Conservation (phyloP, 164 flowering plant species). For the Kingdonia uniflora region DNA sequence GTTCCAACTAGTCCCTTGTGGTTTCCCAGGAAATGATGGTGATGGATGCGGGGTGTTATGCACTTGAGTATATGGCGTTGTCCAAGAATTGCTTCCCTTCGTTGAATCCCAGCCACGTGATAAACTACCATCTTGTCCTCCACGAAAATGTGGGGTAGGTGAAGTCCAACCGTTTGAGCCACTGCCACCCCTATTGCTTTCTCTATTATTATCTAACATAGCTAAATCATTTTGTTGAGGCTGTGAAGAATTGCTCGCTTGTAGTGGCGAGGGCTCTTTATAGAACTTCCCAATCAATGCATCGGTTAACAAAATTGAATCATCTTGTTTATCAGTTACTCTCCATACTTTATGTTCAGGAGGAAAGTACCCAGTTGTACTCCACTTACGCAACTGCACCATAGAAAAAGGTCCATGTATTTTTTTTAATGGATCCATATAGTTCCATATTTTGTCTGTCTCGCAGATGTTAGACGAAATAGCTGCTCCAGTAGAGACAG, state of each 20-base stretch:
- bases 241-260: conserved; percentile 14
- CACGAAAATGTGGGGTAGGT: conserved; percentile 17
- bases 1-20: conserved; percentile 17
- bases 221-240: conserved; percentile 14
- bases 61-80: conserved; percentile 11
- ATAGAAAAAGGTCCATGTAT: conserved; percentile 94
- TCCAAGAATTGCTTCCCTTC: conserved; percentile 21
- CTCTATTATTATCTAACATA: conserved; percentile 6
- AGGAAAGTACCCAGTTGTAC: conserved; percentile 76
- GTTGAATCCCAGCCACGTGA: conserved; percentile 19
- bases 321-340: conserved; percentile 41
- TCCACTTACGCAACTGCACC: conserved; percentile 92
- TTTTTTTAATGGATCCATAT: conserved; percentile 79
- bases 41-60: conserved; percentile 18
- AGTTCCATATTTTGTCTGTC: conserved; percentile 81
- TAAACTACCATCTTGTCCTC: conserved; percentile 16
- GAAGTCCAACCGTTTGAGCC: conserved; percentile 20
- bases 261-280: conserved; percentile 19
- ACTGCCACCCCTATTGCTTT: conserved; percentile 9
- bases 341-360: conserved; percentile 67
- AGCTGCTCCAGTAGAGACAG: conserved; percentile 17
- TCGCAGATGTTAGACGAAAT: conserved; percentile 38
- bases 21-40: conserved; percentile 19
- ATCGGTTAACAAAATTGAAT: conserved; percentile 55
- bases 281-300: conserved; percentile 52